A percentile compares a stretch with the other conserved stretches of the same genome.
These are phyloP conservation scores for Anisodus tanguticus DNA, from an alignment of 257 asterid genomes.

Conservation along the genomic window DNA sequence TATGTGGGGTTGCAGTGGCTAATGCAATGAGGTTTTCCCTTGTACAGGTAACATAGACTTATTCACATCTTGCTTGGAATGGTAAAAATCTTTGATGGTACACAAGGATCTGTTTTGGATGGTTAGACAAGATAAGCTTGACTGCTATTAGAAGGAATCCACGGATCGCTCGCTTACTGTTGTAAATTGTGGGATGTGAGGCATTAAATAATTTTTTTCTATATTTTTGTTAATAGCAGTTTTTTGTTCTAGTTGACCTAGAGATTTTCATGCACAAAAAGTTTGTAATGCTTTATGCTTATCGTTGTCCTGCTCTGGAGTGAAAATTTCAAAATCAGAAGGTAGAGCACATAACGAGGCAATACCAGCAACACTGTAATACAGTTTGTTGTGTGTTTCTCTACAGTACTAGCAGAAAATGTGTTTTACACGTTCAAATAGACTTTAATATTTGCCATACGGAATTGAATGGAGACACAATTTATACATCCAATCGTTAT, in stretches of 20 bases:
- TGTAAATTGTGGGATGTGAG: slow-evolving; percentile 18
- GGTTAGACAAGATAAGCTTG: background rate
- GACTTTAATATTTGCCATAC: background rate
- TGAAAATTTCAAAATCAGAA: too few species aligned
- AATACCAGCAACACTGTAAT: background rate
- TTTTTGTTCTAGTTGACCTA: background rate
- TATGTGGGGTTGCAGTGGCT: background rate
- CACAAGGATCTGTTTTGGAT: slow-evolving; percentile 3
- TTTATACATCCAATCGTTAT: too few species aligned
- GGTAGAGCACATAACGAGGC: background rate
- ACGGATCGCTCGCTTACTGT: background rate
- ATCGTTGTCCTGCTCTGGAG: background rate
- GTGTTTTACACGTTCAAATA: background rate
- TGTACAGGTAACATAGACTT: slow-evolving; percentile 28
- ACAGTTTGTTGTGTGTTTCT: background rate
- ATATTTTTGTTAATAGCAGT: background rate
- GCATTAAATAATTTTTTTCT: background rate
- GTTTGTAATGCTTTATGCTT: background rate
- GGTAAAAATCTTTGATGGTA: background rate
- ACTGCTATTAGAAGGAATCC: background rate
- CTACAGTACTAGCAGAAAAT: background rate
- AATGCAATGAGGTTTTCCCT: background rate
- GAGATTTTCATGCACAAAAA: background rate
- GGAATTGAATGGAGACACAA: background rate
- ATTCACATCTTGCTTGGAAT: background rate